phyloP scores from a whole-genome alignment of 768 basidiomycete species.

The Tricholoma hemisulphureum region DNA sequence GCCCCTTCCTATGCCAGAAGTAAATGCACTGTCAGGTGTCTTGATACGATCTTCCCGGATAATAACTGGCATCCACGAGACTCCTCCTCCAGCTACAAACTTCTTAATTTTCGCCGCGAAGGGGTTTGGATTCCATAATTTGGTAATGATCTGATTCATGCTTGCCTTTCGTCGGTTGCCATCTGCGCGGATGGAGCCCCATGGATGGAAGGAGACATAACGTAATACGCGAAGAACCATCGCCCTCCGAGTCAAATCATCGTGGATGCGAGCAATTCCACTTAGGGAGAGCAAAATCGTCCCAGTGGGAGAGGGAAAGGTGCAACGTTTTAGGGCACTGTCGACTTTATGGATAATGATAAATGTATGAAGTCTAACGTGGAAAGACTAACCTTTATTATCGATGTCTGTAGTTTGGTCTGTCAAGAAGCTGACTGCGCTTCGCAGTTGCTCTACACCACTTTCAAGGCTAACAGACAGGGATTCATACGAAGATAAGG shows the following conservation, averaged over 20 bases:
- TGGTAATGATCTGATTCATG: constrained; percentile 45
- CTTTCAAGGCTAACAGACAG: constrained; percentile 32
- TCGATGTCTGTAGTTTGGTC: constrained; percentile 41
- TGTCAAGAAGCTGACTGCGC: constrained; percentile 36
- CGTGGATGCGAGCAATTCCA: constrained; percentile 31
- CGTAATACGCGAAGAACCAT: constrained; percentile 60
- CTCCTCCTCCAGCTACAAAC: constrained; percentile 60
- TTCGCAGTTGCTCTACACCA: constrained; percentile 36
- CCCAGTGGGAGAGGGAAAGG: constrained; percentile 45
- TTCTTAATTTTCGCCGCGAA: constrained; percentile 19
- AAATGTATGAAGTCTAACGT: constrained; percentile 5
- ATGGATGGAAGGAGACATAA: constrained; percentile 69
- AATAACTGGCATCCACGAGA: constrained; percentile 60
- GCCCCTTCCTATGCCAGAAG: not conserved
- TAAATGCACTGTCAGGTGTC: constrained; percentile 13
- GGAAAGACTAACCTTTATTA: constrained; percentile 37
- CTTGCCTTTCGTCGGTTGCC: constrained; percentile 48
- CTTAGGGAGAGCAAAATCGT: constrained; percentile 47
- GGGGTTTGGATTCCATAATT: constrained; percentile 44
- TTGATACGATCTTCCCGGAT: constrained; percentile 26
- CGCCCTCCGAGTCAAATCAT: constrained; percentile 37
- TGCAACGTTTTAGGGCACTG: constrained; percentile 33
- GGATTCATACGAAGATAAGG: constrained; percentile 27
- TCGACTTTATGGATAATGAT: constrained; percentile 37
- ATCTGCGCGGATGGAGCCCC: constrained; percentile 71